Conservation (phyloP, 2,329 filamentous ascomycete species). For the Ophioceras dolichostomum region DNA sequence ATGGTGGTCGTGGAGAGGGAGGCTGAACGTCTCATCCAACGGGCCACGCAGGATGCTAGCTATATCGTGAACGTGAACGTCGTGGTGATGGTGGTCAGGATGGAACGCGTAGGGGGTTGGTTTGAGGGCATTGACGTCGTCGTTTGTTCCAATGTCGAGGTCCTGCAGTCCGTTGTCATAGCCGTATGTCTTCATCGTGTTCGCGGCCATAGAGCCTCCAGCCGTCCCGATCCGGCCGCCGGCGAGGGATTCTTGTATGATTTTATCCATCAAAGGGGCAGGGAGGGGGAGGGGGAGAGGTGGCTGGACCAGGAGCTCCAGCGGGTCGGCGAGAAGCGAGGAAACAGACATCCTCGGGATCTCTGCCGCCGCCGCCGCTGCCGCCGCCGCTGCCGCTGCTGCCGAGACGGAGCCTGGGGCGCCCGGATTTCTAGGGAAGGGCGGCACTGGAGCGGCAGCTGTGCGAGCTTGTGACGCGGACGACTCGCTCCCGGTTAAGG, state of each 20-base stretch:
- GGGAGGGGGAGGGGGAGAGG: constrained; percentile 9
- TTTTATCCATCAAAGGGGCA: too few species aligned
- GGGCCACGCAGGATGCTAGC: too few species aligned
- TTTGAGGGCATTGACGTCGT: constrained; percentile 59
- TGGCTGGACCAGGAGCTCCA: not conserved
- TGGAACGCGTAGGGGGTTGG: not conserved
- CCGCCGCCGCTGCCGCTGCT: not conserved
- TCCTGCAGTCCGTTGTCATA: constrained; percentile 60
- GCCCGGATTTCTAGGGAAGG: not conserved
- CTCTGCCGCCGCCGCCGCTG: constrained; percentile 2
- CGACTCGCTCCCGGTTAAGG: not conserved
- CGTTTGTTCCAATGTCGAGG: constrained; percentile 56
- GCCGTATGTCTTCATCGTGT: constrained; percentile 51
- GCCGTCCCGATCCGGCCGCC: too few species aligned
- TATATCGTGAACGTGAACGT: not conserved
- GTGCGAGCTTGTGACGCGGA: not conserved
- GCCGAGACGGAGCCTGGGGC: not conserved
- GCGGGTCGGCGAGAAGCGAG: constrained; percentile 45
- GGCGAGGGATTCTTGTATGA: too few species aligned
- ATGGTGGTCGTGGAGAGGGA: constrained; percentile 16
- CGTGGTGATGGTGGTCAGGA: not conserved
- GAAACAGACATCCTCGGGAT: constrained; percentile 46
- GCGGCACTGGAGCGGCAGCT: too few species aligned
- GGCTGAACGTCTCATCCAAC: too few species aligned
- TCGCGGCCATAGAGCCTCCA: too few species aligned